phyloP scores from a whole-genome alignment of 495 filamentous ascomycete genomes.

The Astrothelium subdiscretum region DNA sequence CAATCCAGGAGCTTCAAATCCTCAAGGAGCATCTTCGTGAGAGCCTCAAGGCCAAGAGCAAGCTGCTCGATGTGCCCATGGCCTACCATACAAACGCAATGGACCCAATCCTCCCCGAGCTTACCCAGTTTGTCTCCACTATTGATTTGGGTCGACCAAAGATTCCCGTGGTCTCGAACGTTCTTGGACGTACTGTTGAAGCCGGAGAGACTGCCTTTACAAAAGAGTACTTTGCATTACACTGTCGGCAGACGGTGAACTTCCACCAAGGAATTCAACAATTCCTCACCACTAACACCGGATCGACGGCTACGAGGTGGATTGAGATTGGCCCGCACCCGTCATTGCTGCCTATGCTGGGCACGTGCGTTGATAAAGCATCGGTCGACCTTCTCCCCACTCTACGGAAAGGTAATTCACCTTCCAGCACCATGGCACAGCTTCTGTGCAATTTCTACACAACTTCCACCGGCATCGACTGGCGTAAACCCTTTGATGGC shows the following conservation, averaged over 20 bases:
- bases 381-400: not conserved
- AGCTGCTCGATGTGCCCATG: not conserved
- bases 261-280: conserved; percentile 1
- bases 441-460: conserved; percentile 1
- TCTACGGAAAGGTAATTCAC: not conserved
- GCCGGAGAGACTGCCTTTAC: not conserved
- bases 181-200: conserved; percentile 3
- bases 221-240: conserved; percentile 2
- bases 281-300: not conserved
- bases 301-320: not conserved
- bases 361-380: not conserved
- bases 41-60: conserved; percentile 1
- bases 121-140: not conserved
- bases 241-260: not conserved
- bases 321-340: not conserved
- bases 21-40: conserved; percentile 1
- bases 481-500: not conserved
- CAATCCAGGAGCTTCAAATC: not conserved
- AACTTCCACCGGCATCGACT: not conserved
- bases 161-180: conserved; percentile 1
- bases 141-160: not conserved
- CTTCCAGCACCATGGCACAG: conserved; percentile 1
- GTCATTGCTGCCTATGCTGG: conserved; percentile 1
- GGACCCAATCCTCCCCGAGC: conserved; percentile 1
- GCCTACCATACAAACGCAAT: not conserved